Percentiles rank a stretch among this genome's conserved stretches.
These are phyloP conservation scores for Neopestalotiopsis rosae DNA, from an alignment of 2,329 filamentous ascomycete species.

Conservation along the genomic window DNA sequence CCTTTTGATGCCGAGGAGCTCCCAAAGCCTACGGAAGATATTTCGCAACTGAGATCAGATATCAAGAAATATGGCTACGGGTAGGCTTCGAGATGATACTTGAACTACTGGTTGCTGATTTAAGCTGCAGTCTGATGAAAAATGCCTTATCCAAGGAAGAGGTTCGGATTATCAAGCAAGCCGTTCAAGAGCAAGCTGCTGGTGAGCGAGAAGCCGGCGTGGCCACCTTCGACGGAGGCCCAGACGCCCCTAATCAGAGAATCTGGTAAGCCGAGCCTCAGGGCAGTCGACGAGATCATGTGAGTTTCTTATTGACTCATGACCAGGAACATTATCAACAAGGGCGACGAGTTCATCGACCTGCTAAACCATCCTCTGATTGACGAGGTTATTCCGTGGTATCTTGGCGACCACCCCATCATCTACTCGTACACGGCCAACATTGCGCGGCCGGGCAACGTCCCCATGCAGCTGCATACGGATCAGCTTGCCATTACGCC, in stretches of 20 bases:
- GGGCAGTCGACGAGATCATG: not conserved
- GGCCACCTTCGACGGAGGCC: not conserved
- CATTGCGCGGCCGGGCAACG: conserved; percentile 33
- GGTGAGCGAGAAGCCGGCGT: not conserved
- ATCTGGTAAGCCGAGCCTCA: conserved; percentile 17
- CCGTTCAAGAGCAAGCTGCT: not conserved
- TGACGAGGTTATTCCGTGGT: conserved; percentile 32
- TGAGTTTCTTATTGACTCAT: not conserved
- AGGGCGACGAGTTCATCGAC: conserved; percentile 24
- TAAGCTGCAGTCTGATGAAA: not conserved
- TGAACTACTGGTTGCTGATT: not conserved
- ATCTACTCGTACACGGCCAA: conserved; percentile 37
- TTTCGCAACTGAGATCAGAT: not conserved
- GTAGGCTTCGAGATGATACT: not conserved
- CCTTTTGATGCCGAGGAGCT: not conserved
- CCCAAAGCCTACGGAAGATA: not conserved
- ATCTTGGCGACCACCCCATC: conserved; percentile 34
- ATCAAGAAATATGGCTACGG: not conserved
- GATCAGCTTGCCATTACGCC: conserved; percentile 34
- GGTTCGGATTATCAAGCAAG: not conserved
- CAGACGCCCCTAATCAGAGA: conserved; percentile 24
- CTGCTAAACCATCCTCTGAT: conserved; percentile 34
- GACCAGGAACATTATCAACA: conserved; percentile 21
- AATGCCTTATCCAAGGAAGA: not conserved
- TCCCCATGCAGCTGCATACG: conserved; percentile 34